Evolutionary conservation across 1,284 basidiomycete species (phyloP), one percentile per base, ranked within the genome.

Genomic region (Ceratobasidium sp.): DNA sequence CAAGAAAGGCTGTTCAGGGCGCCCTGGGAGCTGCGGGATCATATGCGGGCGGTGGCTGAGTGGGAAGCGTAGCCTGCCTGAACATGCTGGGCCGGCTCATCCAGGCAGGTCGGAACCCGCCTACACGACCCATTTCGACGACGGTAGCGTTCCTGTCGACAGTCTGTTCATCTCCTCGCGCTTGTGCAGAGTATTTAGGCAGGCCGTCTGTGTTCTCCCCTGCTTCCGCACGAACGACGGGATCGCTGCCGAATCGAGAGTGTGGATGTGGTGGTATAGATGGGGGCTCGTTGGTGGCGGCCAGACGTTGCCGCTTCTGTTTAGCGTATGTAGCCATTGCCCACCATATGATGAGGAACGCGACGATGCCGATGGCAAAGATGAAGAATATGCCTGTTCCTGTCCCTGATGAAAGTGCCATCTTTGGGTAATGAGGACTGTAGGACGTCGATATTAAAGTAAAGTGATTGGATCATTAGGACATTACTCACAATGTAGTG

Each of bases 341-440:
- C 71, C 71, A 74, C 41, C 60, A 74, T 57, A 64, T 8, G 8
- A 74, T 30, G 44, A 62, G 35, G n/a, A 62, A 48, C 4, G 23
- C 71, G 30, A 74, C 18, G 33, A 35, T 12, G 20, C 27, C 38
- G 20, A 74, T 62, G 60, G 44, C 38, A 23, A 64, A 48, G n/a
- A 74, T 8, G 50, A 74, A 74, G 71, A 74, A 74, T 38, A 74
- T 30, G 71, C 41, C 71, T 48, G 71, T 74, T 35, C 71, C 71
- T 20, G 27, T 27, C 5, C 59, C 59, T 10, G 46, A 57, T 30
- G 35, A 14, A 41, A 60, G 30, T 16, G 59, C 65, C 65, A 67
- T 67, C 41, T 23, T 50, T 30, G 44, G 44, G 20, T 23, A 16
- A 6, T 48, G 46, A 50, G 16, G 27, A 50, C 48, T 50, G 14